Evolutionary conservation across 441 rosid species (phyloP), one percentile per base, ranked within the genome.

Genomic region (Mallotus repandus): DNA sequence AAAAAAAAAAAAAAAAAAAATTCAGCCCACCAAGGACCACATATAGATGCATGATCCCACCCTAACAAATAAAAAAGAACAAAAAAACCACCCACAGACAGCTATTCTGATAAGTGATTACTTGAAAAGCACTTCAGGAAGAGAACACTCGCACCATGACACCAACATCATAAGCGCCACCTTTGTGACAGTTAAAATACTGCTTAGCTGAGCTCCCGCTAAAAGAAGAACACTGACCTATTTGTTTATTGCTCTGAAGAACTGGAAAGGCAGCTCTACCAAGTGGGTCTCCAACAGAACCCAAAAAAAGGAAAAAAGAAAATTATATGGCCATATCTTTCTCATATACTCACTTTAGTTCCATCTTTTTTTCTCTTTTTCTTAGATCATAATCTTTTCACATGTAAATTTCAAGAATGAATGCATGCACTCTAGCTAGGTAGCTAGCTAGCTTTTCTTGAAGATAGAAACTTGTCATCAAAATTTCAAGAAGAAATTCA

Each of bases 191-290:
- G 86, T 83, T 82, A 71, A 85, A 82, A 78, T 52, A 86, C 75
- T 80, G 83, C 74, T 74, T 75, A 73, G 58, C 29, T 25, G 29
- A 25, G 29, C 86, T 89, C 89, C 93, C 93, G 91, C 89, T 75
- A 61, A 82, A 87, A 87, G 71, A 80, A 22, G 5, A 38, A 38
- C 69, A 65, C 73, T 54, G 21, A 68, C 13, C 69, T 8, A 74
- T 76, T 90, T 53, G 82, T 90, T 88, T 86, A 86, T 76, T 86
- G 55, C 71, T n/a, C 71, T 73, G 54, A 66, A 75, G 85, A 90
- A 85, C 95, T 90, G 95, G 89, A 90, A 89, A 90, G 89, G 77
- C 86, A 74, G 60, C 46, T 4, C 72, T 68, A 60, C 73, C 89
- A 84, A 84, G 86, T 85, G 92, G 81, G 77, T 32, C 67, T 76